Evolutionary conservation across 108 stramenopile species (phyloP), one percentile per base, ranked within the genome.

Genomic region (Pseudonitzschia delicatissima): DNA sequence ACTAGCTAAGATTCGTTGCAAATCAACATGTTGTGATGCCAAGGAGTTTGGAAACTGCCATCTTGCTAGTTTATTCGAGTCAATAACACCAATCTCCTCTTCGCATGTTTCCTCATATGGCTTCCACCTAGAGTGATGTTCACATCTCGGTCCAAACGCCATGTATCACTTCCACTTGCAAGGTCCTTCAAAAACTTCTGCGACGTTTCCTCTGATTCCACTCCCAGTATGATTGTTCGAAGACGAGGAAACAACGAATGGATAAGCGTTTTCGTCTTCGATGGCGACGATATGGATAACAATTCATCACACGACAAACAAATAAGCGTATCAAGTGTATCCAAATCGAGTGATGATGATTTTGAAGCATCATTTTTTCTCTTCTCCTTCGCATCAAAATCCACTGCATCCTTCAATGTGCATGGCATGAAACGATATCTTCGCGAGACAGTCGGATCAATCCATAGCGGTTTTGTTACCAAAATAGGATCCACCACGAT

Each of bases 61-160:
- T n/a, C n/a, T n/a, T n/a, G n/a, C n/a, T n/a, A n/a, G n/a, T n/a
- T n/a, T n/a, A n/a, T n/a, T n/a, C n/a, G n/a, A n/a, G 50, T 51
- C 21, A 51, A 25, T 25, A 51, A 25, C 50, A 51, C 50, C 27
- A 51, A 7, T 44, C 42, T 51, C 50, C 23, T 51, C 50, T 51
- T 28, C 7, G 26, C 12, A 42, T 15, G 11, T 15, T 42, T 42
- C 13, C 40, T 42, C 11, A 11, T 1, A 42, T 42, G 1, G 25
- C 50, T 25, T 23, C 23, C 50, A 18, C 50, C 50, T 13, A 5
- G 50, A 18, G 50, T 23, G 4, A 51, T 6, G 28, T 18, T 51
- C 23, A 26, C 26, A 23, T 51, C 50, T 28, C 28, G 23, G 23
- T 51, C 50, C 50, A 51, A 28, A 13, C 50, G 50, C 50, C 50